A percentile compares a stretch with the other conserved stretches of the same genome.
Evolutionary conservation across 805 yeast species (phyloP).

Genomic region (Candida tallmaniae): DNA sequence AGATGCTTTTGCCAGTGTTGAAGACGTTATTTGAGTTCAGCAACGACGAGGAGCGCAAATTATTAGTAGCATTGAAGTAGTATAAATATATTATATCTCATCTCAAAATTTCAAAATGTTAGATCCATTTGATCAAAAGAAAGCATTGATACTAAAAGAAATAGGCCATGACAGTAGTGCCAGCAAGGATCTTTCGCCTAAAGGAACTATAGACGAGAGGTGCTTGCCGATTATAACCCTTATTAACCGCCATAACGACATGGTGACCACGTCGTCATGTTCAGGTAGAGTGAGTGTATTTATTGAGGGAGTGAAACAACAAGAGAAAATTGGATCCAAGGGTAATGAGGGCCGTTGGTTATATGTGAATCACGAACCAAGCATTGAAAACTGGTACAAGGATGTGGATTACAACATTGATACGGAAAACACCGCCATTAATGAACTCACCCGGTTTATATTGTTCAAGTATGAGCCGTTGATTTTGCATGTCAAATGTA

Average conservation of each 20-base stretch:
- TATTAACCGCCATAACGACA: slow-evolving; percentile 57
- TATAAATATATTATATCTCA: not conserved
- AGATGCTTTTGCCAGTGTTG: slow-evolving; percentile 78
- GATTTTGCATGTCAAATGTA: slow-evolving; percentile 78
- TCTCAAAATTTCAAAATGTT: slow-evolving; percentile 17
- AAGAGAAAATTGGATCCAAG: slow-evolving; percentile 63
- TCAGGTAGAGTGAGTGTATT: slow-evolving; percentile 84
- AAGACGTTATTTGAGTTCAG: slow-evolving; percentile 67
- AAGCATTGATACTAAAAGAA: slow-evolving; percentile 47
- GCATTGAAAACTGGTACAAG: slow-evolving; percentile 46
- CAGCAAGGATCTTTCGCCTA: slow-evolving; percentile 72
- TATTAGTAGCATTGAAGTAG: slow-evolving; percentile 51
- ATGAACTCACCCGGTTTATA: slow-evolving; percentile 45
- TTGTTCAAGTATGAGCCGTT: slow-evolving; percentile 82
- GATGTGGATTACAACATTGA: slow-evolving; percentile 18
- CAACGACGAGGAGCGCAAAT: slow-evolving; percentile 67
- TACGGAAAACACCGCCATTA: slow-evolving; percentile 1
- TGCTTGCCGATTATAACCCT: slow-evolving; percentile 69
- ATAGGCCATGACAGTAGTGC: slow-evolving; percentile 40
- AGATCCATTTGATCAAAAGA: slow-evolving; percentile 67
- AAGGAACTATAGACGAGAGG: slow-evolving; percentile 74
- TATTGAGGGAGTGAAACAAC: slow-evolving; percentile 61
- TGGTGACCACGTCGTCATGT: slow-evolving; percentile 87
- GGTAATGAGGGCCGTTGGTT: slow-evolving; percentile 85
- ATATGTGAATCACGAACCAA: slow-evolving; percentile 66